Conservation (phyloP, 352 stramenopile species). For the Globisporangium cylindrosporum region DNA sequence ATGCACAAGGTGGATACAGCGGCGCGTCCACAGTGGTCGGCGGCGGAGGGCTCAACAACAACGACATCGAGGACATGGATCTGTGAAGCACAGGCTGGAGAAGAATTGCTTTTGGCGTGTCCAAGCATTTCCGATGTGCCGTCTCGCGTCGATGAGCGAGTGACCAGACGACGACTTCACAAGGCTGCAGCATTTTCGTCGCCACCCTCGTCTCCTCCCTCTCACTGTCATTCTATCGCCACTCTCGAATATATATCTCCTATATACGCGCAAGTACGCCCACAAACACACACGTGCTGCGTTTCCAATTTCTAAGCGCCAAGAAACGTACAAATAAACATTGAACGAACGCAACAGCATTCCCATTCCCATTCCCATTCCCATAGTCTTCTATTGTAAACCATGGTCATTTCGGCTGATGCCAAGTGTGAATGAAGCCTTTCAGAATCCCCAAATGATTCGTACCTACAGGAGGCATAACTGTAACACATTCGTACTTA, state of each 20-base stretch:
- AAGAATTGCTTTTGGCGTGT: too few relatives aligned
- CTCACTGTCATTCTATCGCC: neutral
- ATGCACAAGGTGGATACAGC: neutral
- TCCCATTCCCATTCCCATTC: too few relatives aligned
- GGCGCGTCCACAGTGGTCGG: slow-evolving; percentile 10
- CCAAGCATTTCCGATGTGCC: neutral
- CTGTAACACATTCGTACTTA: neutral
- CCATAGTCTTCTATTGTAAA: too few relatives aligned
- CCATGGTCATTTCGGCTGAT: too few relatives aligned
- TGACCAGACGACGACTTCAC: neutral
- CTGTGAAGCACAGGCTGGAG: slow-evolving; percentile 1
- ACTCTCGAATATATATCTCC: neutral
- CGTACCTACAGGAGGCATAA: neutral
- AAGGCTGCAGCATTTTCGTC: neutral
- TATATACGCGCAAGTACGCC: neutral
- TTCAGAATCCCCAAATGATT: neutral
- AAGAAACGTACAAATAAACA: too few relatives aligned
- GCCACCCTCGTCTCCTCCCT: neutral
- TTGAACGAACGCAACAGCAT: too few relatives aligned
- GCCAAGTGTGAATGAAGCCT: neutral
- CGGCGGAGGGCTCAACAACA: slow-evolving; percentile 13
- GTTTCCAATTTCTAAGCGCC: neutral
- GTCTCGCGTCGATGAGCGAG: neutral
- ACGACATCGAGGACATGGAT: slow-evolving; percentile 22
- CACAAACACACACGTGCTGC: neutral